Conservation (phyloP, 805 yeast genomes). For the Kodamaea kakaduensis region DNA sequence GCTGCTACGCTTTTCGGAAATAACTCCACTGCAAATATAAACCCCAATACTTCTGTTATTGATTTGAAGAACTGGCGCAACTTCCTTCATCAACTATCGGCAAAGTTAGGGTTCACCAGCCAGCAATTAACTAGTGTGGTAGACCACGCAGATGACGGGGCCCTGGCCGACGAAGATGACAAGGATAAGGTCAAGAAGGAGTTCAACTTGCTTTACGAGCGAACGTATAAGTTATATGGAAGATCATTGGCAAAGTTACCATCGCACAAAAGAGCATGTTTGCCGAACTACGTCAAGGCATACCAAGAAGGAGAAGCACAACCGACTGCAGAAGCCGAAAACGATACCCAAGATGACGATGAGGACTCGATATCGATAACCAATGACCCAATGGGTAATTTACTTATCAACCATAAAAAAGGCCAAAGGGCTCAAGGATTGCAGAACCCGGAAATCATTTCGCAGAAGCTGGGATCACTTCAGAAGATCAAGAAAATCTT, state of each 20-base stretch:
- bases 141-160: slow-evolving; percentile 11
- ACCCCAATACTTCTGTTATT: slow-evolving; percentile 17
- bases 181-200: slow-evolving; percentile 25
- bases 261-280: slow-evolving; percentile 33
- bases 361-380: slow-evolving; percentile 34
- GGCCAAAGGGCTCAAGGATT: slow-evolving; percentile 9
- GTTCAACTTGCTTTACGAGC: slow-evolving; percentile 29
- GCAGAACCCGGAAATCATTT: slow-evolving; percentile 18
- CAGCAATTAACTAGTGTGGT: slow-evolving; percentile 27
- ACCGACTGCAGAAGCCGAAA: slow-evolving; percentile 11
- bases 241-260: slow-evolving; percentile 35
- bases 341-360: slow-evolving; percentile 27
- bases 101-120: slow-evolving; percentile 33
- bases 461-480: slow-evolving; percentile 27
- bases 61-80: slow-evolving; percentile 36
- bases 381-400: slow-evolving; percentile 40
- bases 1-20: slow-evolving; percentile 22
- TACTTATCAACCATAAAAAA: slow-evolving; percentile 31
- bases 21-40: slow-evolving; percentile 23
- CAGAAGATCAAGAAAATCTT: slow-evolving; percentile 54
- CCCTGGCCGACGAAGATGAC: slow-evolving; percentile 8
- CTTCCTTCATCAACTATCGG: slow-evolving; percentile 31
- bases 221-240: slow-evolving; percentile 38
- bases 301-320: slow-evolving; percentile 13
- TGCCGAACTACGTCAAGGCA: slow-evolving; percentile 33